Evolutionary conservation across 2,329 filamentous ascomycete species (phyloP).

Genomic region (Thermoascus crustaceus): DNA sequence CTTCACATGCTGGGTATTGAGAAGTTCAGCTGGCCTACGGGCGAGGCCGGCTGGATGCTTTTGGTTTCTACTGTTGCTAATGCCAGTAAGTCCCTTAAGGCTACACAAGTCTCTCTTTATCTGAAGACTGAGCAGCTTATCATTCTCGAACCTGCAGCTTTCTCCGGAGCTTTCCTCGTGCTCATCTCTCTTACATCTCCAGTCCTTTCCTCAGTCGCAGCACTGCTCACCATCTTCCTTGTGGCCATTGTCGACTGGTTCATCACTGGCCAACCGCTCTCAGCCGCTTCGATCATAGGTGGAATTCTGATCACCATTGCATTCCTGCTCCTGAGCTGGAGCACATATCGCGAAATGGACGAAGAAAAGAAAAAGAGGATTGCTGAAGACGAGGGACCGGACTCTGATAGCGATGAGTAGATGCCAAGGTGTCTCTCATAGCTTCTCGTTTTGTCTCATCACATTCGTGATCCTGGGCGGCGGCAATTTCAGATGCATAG

Average conservation of each 20-base stretch:
- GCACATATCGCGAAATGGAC: constrained; percentile 86
- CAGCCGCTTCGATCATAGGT: constrained; percentile 67
- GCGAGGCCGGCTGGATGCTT: constrained; percentile 71
- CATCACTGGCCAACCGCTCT: constrained; percentile 68
- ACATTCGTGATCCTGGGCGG: no score
- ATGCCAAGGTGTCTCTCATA: no score
- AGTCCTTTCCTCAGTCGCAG: constrained; percentile 84
- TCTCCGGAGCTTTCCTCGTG: constrained; percentile 87
- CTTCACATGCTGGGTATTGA: constrained; percentile 73
- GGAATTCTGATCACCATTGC: constrained; percentile 80
- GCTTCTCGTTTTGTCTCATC: no score
- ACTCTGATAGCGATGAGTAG: constrained; percentile 36
- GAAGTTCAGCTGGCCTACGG: constrained; percentile 70
- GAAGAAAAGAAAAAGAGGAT: constrained; percentile 63
- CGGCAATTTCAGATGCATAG: no score
- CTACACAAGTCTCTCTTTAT: no score
- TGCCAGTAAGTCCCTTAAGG: constrained; percentile 59
- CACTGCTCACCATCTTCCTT: constrained; percentile 91
- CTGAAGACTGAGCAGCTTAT: background rate
- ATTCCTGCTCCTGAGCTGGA: constrained; percentile 80
- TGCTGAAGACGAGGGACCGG: constrained; percentile 33
- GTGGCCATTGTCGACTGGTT: constrained; percentile 89
- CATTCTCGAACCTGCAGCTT: constrained; percentile 40
- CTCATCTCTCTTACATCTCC: constrained; percentile 89
- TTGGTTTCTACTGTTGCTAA: constrained; percentile 75